A percentile compares a stretch with the other conserved stretches of the same genome.
These are phyloP conservation scores for Kluyveromyces sp. DNA, from an alignment of 1,139 yeast species.

Conservation along the genomic window DNA sequence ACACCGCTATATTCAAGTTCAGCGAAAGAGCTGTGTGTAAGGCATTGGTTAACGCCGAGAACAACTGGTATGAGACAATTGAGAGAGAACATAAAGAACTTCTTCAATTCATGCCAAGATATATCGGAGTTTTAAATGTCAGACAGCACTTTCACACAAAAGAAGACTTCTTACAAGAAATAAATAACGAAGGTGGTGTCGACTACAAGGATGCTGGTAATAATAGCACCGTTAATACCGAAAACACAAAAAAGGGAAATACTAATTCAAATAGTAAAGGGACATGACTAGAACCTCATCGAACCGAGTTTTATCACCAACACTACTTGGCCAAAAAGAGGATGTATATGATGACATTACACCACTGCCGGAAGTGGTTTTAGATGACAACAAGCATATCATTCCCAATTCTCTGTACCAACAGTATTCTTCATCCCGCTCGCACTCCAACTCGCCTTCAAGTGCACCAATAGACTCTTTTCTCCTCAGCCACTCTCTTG, in stretches of 20 bases:
- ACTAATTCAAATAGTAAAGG: background rate
- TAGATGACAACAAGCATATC: slow-evolving; percentile 84
- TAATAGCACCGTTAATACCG: background rate
- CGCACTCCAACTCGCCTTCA: slow-evolving; percentile 38
- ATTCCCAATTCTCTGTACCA: slow-evolving; percentile 72
- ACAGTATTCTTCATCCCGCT: slow-evolving; percentile 38
- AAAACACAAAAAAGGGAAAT: slow-evolving; percentile 2
- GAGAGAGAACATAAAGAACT: slow-evolving; percentile 72
- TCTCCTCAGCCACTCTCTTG: slow-evolving; percentile 13
- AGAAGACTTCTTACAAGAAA: slow-evolving; percentile 18
- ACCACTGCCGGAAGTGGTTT: slow-evolving; percentile 67
- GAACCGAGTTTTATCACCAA: slow-evolving; percentile 1
- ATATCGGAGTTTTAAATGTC: slow-evolving; percentile 89
- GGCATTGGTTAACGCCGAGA: slow-evolving; percentile 82
- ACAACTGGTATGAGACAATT: slow-evolving; percentile 82
- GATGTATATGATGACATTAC: slow-evolving; percentile 25
- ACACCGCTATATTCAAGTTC: slow-evolving; percentile 90
- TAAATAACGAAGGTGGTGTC: slow-evolving; percentile 7
- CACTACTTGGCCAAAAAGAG: background rate
- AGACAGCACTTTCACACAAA: slow-evolving; percentile 43
- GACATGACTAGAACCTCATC: slow-evolving; percentile 10
- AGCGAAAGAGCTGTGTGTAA: slow-evolving; percentile 94
- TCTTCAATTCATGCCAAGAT: slow-evolving; percentile 79
- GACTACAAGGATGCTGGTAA: slow-evolving; percentile 2
- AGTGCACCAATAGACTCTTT: slow-evolving; percentile 32